Evolutionary conservation across 176 grass and related monocot species (phyloP), one percentile per base, ranked within the genome.

Genomic region (Zoysia pacifica): DNA sequence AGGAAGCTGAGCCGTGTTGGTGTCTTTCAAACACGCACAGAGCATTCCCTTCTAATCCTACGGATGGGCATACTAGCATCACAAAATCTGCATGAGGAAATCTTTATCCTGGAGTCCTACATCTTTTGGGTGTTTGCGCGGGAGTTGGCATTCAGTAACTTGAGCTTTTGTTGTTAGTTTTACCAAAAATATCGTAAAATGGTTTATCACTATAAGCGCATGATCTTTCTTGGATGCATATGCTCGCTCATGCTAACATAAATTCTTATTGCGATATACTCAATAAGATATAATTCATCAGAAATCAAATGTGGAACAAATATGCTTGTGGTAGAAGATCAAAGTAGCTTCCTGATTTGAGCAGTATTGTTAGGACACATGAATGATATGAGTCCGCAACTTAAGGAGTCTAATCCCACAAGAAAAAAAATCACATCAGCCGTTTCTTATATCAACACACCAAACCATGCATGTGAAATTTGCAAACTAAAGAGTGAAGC

Each of bases 321-420:
- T 13, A 43, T 35, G 74, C 1, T 36, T 40, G 2, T 2, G 6
- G 12, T 46, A 52, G 46, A 52, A 63, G 40, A 69, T 64, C 59
- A 83, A 54, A 20, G 6, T 69, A 46, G 11, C 18, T 15, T 64
- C 54, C 64, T 55, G 65, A 80, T 74, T 82, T 65, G 48, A 65
- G 48, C 77, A 76, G 66, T 8, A 0, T 46, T 51, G 48, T 72
- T 65, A 43, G 41, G 58, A 76, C 87, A 89, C 50, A 77, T 60
- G 49, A 60, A 89, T 85, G 78, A 72, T 64, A 62, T 85, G 87
- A 89, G 46, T 52, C 77, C 77, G 62, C 43, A 84, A 88, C n/a
- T 80, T 28, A 54, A 53, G 81, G 65, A 36, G 38, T 19, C 66
- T 19, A 35, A 85, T 77, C 58, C 77, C 49, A 52, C 51, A 63